Conservation (phyloP, 1,284 basidiomycete species). For the Rhodofomes roseus region DNA sequence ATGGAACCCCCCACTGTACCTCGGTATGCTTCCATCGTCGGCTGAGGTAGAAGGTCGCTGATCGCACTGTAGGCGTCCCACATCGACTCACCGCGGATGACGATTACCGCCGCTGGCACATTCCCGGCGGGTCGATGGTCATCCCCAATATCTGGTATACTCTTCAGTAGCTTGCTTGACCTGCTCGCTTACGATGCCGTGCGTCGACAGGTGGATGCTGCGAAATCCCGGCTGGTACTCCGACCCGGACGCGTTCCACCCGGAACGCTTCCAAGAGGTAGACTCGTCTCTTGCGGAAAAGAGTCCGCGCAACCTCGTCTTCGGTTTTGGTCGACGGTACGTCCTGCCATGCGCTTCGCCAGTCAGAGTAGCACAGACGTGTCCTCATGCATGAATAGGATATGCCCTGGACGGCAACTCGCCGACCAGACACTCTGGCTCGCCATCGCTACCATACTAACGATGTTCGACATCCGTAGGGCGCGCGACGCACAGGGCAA, state of each 20-base stretch:
- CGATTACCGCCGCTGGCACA: constrained; percentile 42
- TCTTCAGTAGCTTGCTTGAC: neutral
- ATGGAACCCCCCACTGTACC: constrained; percentile 22
- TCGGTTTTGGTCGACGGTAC: constrained; percentile 24
- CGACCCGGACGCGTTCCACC: constrained; percentile 17
- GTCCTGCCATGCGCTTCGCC: neutral
- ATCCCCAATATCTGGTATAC: constrained; percentile 46
- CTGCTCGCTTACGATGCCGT: constrained; percentile 11
- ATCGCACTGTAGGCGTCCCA: constrained; percentile 34
- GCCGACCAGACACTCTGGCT: constrained; percentile 21
- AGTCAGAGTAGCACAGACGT: neutral
- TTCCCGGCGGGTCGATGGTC: constrained; percentile 43
- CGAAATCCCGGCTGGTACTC: constrained; percentile 17
- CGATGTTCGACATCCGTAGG: constrained; percentile 21
- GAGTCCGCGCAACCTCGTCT: constrained; percentile 14
- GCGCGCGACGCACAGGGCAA: constrained; percentile 13
- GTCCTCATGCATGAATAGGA: constrained; percentile 1
- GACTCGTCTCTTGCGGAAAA: constrained; percentile 7
- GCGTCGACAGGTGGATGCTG: neutral
- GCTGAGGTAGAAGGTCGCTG: neutral
- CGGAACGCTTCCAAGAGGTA: constrained; percentile 19
- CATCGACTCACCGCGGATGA: constrained; percentile 48
- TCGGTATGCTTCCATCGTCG: constrained; percentile 13
- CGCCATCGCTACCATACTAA: constrained; percentile 16
- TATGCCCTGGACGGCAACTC: constrained; percentile 22